Conservation (phyloP, 768 basidiomycete genomes). For the Lentinula boryana region DNA sequence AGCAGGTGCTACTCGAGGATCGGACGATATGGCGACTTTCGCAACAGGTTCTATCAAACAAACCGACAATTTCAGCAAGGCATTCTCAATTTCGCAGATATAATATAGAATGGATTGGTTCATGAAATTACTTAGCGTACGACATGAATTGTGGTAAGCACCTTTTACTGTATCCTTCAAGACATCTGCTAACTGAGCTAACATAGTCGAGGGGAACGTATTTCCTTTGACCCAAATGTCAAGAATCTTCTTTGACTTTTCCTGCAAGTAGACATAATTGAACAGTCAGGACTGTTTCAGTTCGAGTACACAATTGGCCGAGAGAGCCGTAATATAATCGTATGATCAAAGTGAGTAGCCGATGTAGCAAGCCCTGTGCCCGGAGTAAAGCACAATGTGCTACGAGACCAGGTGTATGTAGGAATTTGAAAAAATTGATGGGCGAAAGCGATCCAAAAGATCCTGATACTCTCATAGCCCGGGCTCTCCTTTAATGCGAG, state of each 20-base stretch:
- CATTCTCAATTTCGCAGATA: slow-evolving; percentile 47
- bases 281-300: slow-evolving; percentile 33
- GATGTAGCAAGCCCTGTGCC: not conserved
- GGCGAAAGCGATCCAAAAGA: not conserved
- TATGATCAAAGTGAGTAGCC: not conserved
- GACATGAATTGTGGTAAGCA: slow-evolving; percentile 71
- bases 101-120: slow-evolving; percentile 49
- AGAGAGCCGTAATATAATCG: slow-evolving; percentile 18
- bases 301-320: slow-evolving; percentile 19
- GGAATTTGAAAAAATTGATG: not conserved
- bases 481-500: not conserved
- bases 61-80: slow-evolving; percentile 28
- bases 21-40: slow-evolving; percentile 28
- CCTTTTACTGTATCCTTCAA: slow-evolving; percentile 68
- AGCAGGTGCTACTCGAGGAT: slow-evolving; percentile 29
- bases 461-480: not conserved
- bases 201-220: slow-evolving; percentile 78
- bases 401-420: not conserved
- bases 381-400: not conserved
- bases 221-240: slow-evolving; percentile 94
- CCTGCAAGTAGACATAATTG: slow-evolving; percentile 51
- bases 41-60: slow-evolving; percentile 54
- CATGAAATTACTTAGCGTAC: slow-evolving; percentile 84
- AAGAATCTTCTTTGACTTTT: slow-evolving; percentile 94
- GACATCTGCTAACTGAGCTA: slow-evolving; percentile 67